Evolutionary conservation across 495 filamentous ascomycete genomes (phyloP).

Genomic region (Beverwykella pulmonaria): DNA sequence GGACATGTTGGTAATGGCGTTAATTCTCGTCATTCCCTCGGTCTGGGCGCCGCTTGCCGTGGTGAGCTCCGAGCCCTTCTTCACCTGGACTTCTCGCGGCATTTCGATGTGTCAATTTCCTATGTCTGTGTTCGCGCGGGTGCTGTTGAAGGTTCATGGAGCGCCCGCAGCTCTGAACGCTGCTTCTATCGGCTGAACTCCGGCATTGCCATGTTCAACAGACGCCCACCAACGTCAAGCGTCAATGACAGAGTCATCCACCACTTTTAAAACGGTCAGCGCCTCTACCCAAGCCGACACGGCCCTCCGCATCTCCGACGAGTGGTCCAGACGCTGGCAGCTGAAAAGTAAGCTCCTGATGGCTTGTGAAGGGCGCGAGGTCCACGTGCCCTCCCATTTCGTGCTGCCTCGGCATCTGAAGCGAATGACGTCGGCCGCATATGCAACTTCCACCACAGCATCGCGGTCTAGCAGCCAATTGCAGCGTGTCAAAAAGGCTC

Average conservation of each 20-base stretch:
- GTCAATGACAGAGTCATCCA: not conserved
- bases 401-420: slow-evolving; percentile 18
- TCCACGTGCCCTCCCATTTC: slow-evolving; percentile 24
- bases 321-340: slow-evolving; percentile 2
- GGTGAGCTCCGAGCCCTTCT: slow-evolving; percentile 39
- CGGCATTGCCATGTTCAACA: not conserved
- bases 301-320: slow-evolving; percentile 19
- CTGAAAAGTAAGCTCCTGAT: slow-evolving; percentile 12
- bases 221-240: not conserved
- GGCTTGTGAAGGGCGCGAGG: slow-evolving; percentile 23
- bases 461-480: slow-evolving; percentile 7
- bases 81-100: slow-evolving; percentile 40
- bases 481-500: not conserved
- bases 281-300: not conserved
- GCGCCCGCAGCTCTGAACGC: not conserved
- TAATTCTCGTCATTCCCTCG: slow-evolving; percentile 57
- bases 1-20: slow-evolving; percentile 61
- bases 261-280: not conserved
- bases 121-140: not conserved
- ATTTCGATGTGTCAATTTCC: slow-evolving; percentile 4
- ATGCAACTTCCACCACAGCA: slow-evolving; percentile 15
- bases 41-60: slow-evolving; percentile 49
- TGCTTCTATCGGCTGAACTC: not conserved
- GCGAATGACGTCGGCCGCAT: slow-evolving; percentile 19
- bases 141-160: not conserved